phyloP scores from a whole-genome alignment of 371 early-diverging fungal species.

The Capillidium rhysosporum region DNA sequence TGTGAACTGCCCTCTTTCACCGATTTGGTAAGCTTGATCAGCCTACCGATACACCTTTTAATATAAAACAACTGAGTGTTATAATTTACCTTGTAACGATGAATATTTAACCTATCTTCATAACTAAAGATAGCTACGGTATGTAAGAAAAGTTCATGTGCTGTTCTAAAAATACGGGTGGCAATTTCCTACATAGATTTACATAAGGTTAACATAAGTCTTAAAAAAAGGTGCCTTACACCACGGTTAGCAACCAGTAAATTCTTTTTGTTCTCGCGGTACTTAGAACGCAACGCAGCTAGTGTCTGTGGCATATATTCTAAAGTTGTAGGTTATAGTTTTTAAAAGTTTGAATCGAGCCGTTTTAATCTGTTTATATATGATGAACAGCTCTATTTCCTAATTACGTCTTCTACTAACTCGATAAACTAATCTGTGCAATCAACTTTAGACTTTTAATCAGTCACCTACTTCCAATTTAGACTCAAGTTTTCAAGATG shows the following conservation, averaged over 20 bases:
- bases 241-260: conserved; percentile 43
- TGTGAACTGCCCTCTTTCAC: conserved; percentile 47
- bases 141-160: conserved; percentile 73
- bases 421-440: too few relatives aligned
- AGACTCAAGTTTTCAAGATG: too few relatives aligned
- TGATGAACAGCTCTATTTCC: too few relatives aligned
- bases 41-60: conserved; percentile 27
- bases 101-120: conserved; percentile 83
- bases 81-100: conserved; percentile 41
- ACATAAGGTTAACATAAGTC: not conserved
- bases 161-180: conserved; percentile 76
- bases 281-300: conserved; percentile 16
- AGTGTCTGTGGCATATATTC: too few relatives aligned
- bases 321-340: too few relatives aligned
- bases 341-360: too few relatives aligned
- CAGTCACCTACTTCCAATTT: too few relatives aligned
- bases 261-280: conserved; percentile 24
- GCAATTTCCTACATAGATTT: conserved; percentile 53
- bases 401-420: too few relatives aligned
- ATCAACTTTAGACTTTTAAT: too few relatives aligned
- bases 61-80: conserved; percentile 19
- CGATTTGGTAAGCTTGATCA: conserved; percentile 86
- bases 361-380: too few relatives aligned
- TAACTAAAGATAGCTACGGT: conserved; percentile 75
- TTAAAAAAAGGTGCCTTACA: conserved; percentile 15